Base-by-base conservation (phyloP, 176 grass and related monocot species). In the Ananas comosus region DNA sequence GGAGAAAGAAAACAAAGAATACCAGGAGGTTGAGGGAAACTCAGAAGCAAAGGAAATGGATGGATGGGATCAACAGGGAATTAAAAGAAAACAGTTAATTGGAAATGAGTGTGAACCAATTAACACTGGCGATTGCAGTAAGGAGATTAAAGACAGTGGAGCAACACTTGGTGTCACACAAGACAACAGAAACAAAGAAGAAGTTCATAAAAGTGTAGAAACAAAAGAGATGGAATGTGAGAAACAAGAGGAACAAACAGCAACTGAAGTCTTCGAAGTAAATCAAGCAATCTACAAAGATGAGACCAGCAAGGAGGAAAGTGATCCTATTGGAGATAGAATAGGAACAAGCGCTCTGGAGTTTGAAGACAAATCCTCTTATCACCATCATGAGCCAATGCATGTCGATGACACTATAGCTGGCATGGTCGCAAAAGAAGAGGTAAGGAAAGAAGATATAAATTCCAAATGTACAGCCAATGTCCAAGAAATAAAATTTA, bases 241-340 rank as follows among this genome's bases (percentile, higher is more conserved):
- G 65, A 67, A 67, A 67, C 65, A 49, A 67, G 14, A 67, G 65
- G 27, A 67, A 67, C 65, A 67, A 48, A 13, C 13, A 67, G 25
- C n/a, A 8, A 17, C 4, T 16, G 33, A 67, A 19, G 25, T 19
- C 33, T 49, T 48, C 49, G 16, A 48, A 67, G 13, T 13, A 67
- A 47, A n/a, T 67, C 29, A 48, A 67, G 13, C 29, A 67, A 47
- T 48, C 13, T 17, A 10, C 65, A 67, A 16, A 33, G 33, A 9
- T 48, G 48, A 49, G 33, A 48, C 6, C 33, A 67, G 16, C 65
- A 67, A 67, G 10, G 42, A 67, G 10, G 14, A 16, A 11, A 10
- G 42, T 0, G 18, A 48, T 10, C 8, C 13, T 33, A 13, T 17
- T 12, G 42, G 33, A 48, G 14, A 27, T 42, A 42, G 4, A 6